These are phyloP conservation scores for Podaxis carcinomalis DNA, from an alignment of 768 basidiomycete species.

Conservation along the genomic window DNA sequence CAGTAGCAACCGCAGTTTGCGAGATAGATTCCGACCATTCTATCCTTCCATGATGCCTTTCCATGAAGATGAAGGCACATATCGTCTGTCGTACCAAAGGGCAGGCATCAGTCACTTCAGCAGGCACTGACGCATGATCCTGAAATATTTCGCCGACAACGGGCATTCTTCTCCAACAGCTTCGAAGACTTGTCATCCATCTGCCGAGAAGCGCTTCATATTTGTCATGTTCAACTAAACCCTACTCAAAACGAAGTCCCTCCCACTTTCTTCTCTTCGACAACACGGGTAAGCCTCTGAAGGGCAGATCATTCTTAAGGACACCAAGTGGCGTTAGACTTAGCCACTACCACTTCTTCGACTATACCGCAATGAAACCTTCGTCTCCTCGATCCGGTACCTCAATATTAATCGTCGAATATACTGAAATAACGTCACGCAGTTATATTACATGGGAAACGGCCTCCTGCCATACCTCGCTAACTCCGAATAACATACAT, in stretches of 20 bases:
- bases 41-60: not conserved
- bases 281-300: not conserved
- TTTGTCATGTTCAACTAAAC: not conserved
- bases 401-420: not conserved
- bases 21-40: not conserved
- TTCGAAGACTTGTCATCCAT: not conserved
- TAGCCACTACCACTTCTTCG: not conserved
- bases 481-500: not conserved
- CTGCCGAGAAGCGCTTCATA: not conserved
- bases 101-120: no score
- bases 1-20: not conserved
- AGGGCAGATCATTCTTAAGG: constrained; percentile 2
- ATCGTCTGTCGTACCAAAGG: no score
- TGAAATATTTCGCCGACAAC: not conserved
- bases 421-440: not conserved
- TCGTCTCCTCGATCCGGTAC: not conserved
- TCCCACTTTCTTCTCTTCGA: not conserved
- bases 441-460: not conserved
- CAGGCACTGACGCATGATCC: not conserved
- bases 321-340: constrained; percentile 9
- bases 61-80: not conserved
- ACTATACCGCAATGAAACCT: not conserved
- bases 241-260: not conserved
- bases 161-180: not conserved
- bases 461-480: not conserved